phyloP scores from a whole-genome alignment of 371 early-diverging fungal species.

The Mucor racemosus region DNA sequence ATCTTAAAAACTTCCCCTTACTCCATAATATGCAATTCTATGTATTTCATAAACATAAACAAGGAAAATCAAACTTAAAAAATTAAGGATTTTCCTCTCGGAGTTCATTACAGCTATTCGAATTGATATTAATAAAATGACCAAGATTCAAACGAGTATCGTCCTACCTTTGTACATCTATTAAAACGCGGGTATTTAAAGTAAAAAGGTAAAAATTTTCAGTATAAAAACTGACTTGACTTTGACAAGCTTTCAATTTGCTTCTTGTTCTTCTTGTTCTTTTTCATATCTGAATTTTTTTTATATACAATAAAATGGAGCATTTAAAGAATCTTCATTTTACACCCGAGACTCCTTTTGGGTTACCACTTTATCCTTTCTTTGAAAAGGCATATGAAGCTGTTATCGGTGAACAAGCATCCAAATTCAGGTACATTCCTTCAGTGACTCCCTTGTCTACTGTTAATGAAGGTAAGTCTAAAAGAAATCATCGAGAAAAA shows the following conservation, averaged over 20 bases:
- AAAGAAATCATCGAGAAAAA: neutral
- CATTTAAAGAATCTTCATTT: slow-evolving; percentile 49
- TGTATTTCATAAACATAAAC: neutral
- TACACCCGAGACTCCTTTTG: slow-evolving; percentile 58
- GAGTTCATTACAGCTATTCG: neutral
- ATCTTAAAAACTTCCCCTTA: neutral
- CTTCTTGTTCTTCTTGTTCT: slow-evolving; percentile 7
- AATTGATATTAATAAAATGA: slow-evolving; percentile 5
- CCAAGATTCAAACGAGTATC: slow-evolving; percentile 13
- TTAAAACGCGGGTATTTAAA: neutral
- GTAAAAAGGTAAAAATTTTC: neutral
- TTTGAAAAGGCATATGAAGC: slow-evolving; percentile 53
- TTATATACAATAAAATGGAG: slow-evolving; percentile 14
- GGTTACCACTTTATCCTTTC: slow-evolving; percentile 56
- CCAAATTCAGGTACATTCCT: slow-evolving; percentile 59
- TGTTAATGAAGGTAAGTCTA: slow-evolving; percentile 48
- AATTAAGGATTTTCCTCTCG: neutral
- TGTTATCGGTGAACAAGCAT: slow-evolving; percentile 51
- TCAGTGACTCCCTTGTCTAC: slow-evolving; percentile 75
- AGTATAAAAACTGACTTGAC: slow-evolving; percentile 2
- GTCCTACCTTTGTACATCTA: slow-evolving; percentile 6
- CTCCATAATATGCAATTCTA: neutral
- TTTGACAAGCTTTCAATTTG: slow-evolving; percentile 4
- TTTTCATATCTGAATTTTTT: neutral
- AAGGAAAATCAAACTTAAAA: neutral